phyloP scores from a whole-genome alignment of 441 rosid species.

The Brassica hybrid region DNA sequence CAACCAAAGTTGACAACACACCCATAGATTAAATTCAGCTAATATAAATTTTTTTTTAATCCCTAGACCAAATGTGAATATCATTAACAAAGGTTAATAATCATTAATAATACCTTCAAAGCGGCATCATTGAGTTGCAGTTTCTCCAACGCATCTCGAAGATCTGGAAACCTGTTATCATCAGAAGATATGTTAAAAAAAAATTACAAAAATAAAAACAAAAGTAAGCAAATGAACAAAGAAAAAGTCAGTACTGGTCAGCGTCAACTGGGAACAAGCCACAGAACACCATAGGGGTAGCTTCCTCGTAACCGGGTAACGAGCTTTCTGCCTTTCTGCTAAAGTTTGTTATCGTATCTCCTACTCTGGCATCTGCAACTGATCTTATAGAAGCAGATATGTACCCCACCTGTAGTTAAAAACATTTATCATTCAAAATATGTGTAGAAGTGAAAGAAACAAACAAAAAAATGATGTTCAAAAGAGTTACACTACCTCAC shows the following conservation, averaged over 20 bases:
- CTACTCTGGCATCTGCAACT: slow-evolving; percentile 98
- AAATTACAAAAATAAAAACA: slow-evolving; percentile 55
- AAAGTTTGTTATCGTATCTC: slow-evolving; percentile 83
- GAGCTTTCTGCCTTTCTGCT: slow-evolving; percentile 75
- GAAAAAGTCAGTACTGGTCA: slow-evolving; percentile 73
- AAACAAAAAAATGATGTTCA: background rate
- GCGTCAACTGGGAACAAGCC: slow-evolving; percentile 99
- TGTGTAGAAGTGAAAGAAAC: no score
- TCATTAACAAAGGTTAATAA: slow-evolving; percentile 5
- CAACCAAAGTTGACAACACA: slow-evolving; percentile 34
- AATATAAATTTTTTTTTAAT: background rate
- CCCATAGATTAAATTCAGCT: no score
- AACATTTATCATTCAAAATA: slow-evolving; percentile 19
- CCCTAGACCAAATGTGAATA: slow-evolving; percentile 20
- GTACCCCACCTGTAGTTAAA: slow-evolving; percentile 78
- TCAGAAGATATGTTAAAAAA: slow-evolving; percentile 31
- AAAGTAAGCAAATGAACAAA: slow-evolving; percentile 5
- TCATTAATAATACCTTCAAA: slow-evolving; percentile 62
- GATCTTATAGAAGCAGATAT: slow-evolving; percentile 95
- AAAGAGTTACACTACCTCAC: slow-evolving; percentile 77
- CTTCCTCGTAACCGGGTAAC: slow-evolving; percentile 94
- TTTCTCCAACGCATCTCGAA: slow-evolving; percentile 97
- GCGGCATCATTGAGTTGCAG: slow-evolving; percentile 98
- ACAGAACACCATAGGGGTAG: slow-evolving; percentile 97
- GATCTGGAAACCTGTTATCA: slow-evolving; percentile 78